Evolutionary conservation across 1,284 basidiomycete species (phyloP), one percentile per base, ranked within the genome.

Genomic region (Leucoagaricus sp.): DNA sequence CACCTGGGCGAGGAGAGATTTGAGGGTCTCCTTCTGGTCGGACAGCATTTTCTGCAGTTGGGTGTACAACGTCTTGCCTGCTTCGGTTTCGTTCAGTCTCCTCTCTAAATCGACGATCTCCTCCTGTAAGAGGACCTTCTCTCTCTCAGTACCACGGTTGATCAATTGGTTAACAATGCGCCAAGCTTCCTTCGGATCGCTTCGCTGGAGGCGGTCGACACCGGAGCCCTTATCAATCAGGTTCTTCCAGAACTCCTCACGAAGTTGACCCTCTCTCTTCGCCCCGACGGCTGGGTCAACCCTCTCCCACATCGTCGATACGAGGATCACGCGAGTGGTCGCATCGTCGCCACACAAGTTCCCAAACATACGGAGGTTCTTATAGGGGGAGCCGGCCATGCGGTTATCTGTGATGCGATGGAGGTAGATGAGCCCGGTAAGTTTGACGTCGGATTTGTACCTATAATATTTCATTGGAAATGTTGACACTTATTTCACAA

Each of bases 261-360:
- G 57, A 8, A 73, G 63, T 28, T 71, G 62, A 1, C 31, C 56
- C 52, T 69, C 67, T 34, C 64, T 63, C 13, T 49, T 21, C 13
- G 59, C 55, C 0, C 60, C 65, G 10, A 57, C 47, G 3, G 55
- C 49, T 6, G 23, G 29, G 1, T 48, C 28, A 15, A 64, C 60
- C 12, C 60, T 53, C 40, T 65, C 64, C 73, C 73, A 75, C 63
- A 71, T 74, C 1, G 71, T 73, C 8, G 72, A 73, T 4, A 63
- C 65, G 4, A 72, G 57, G 2, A 67, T 49, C 3, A 69, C 64
- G 15, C 61, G 65, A 25, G 51, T 40, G 19, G 64, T 54, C 12
- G 62, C 62, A 12, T 61, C 48, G 5, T 64, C 55, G 3, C 69
- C 70, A 46, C 70, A 72, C 1, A 72, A 60, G 15, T 64, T 55